phyloP scores from a whole-genome alignment of 2,329 filamentous ascomycete genomes.

The Alternaria triticina region DNA sequence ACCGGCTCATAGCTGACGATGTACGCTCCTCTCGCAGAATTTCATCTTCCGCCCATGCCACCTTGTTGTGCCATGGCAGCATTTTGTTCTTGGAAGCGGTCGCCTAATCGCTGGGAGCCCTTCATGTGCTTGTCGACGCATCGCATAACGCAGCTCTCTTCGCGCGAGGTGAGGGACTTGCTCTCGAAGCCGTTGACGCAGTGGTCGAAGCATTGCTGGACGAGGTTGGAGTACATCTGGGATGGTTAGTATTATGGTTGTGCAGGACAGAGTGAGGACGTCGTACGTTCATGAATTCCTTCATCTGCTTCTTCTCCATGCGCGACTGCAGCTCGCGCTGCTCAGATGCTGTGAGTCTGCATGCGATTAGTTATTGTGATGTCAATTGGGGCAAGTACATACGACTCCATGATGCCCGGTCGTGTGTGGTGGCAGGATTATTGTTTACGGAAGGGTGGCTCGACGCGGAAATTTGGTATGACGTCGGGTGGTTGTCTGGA shows the following conservation, averaged over 20 bases:
- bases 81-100: conserved; percentile 84
- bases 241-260: background rate
- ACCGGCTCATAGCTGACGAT: background rate
- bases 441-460: background rate
- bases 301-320: conserved; percentile 98
- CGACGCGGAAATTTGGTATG: conserved; percentile 9
- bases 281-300: conserved; percentile 96
- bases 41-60: background rate
- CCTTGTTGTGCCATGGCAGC: conserved; percentile 70
- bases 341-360: conserved; percentile 75
- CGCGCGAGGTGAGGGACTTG: conserved; percentile 86
- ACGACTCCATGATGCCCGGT: conserved; percentile 46
- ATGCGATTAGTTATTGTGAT: conserved; percentile 16
- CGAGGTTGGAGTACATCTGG: conserved; percentile 74
- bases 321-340: conserved; percentile 91
- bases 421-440: background rate
- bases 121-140: conserved; percentile 98
- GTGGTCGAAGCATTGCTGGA: conserved; percentile 92
- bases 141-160: conserved; percentile 89
- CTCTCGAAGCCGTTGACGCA: conserved; percentile 99
- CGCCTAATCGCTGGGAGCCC: conserved; percentile 84
- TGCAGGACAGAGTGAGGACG: background rate
- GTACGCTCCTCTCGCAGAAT: background rate
- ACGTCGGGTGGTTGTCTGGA: conserved; percentile 15
- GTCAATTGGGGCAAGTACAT: conserved; percentile 13